These are phyloP conservation scores for Suillus subluteus DNA, from an alignment of 768 basidiomycete genomes.

Conservation along the genomic window DNA sequence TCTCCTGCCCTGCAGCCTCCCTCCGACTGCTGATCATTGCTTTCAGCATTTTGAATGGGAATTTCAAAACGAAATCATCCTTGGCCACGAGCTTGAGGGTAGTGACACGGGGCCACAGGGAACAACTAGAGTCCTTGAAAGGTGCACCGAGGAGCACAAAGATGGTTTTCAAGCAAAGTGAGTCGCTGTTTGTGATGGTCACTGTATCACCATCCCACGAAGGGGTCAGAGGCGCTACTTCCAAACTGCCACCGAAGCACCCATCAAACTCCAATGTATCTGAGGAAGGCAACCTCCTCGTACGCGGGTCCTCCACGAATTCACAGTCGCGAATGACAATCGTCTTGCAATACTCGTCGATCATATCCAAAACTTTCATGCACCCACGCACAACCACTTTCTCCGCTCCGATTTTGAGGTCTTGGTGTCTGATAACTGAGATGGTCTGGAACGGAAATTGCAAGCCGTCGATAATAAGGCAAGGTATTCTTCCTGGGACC, in stretches of 20 bases:
- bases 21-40: background rate
- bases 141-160: background rate
- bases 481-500: background rate
- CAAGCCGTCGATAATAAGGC: background rate
- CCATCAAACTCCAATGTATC: background rate
- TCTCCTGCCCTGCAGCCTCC: background rate
- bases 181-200: background rate
- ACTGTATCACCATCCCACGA: background rate
- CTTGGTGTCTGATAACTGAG: background rate
- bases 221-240: background rate
- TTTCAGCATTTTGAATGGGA: background rate
- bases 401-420: background rate
- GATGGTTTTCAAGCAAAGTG: background rate
- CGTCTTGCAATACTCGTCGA: background rate
- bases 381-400: background rate
- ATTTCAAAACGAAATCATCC: background rate
- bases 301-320: background rate
- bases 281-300: background rate
- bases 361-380: background rate
- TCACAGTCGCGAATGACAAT: background rate
- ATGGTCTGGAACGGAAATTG: background rate
- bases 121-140: background rate
- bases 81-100: background rate
- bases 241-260: background rate
- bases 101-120: background rate